Conservation (phyloP, 139 green algal genomes). For the Chlamydomonas schloesseri region DNA sequence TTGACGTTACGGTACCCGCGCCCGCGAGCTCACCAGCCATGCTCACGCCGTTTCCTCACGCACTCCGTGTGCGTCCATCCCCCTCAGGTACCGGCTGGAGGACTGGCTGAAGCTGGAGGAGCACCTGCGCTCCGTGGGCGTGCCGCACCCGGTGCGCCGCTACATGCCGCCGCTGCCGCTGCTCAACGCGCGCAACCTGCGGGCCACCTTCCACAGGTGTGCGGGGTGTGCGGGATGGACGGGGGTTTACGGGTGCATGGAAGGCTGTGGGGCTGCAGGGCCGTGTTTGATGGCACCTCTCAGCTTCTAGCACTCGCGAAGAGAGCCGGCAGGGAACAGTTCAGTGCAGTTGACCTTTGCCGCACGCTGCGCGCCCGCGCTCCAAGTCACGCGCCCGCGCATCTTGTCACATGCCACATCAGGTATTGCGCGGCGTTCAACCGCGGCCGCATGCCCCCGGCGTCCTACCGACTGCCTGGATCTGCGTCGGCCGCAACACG, state of each 20-base stretch:
- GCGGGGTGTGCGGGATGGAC: neutral
- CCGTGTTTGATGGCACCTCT: no score
- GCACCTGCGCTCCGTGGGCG: neutral
- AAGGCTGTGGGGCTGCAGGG: no score
- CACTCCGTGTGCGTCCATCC: no score
- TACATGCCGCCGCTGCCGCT: constrained; percentile 35
- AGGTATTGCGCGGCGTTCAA: constrained; percentile 47
- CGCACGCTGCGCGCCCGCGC: no score
- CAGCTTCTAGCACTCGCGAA: no score
- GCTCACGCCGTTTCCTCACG: no score
- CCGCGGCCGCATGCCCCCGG: constrained; percentile 29
- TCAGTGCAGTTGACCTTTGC: no score
- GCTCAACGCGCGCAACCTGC: constrained; percentile 46
- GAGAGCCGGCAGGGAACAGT: no score
- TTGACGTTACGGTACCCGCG: no score
- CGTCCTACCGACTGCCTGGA: neutral
- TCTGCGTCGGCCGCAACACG: no score
- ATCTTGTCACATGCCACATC: neutral
- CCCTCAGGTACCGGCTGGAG: constrained; percentile 32
- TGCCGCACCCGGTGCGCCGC: neutral
- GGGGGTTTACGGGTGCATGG: no score
- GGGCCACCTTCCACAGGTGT: constrained; percentile 40
- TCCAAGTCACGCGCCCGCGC: neutral
- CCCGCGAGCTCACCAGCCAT: no score
- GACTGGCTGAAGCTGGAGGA: constrained; percentile 21